phyloP scores from a whole-genome alignment of 768 basidiomycete genomes.

The Hortiboletus campestris region DNA sequence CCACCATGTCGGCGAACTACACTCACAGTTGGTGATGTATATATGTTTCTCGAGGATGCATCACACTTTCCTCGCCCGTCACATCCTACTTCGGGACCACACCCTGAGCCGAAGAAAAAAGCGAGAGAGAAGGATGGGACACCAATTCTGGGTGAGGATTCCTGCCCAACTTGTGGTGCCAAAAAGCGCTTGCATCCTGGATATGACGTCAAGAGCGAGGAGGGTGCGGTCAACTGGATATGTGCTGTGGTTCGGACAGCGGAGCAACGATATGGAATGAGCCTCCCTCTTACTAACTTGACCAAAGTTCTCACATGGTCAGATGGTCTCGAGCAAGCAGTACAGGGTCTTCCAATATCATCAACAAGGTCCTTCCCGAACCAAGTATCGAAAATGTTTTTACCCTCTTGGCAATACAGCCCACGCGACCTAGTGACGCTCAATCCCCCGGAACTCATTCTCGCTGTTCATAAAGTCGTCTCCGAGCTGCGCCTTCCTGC shows the following conservation, averaged over 20 bases:
- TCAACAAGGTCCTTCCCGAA: conserved; percentile 1
- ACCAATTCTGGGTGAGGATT: conserved; percentile 21
- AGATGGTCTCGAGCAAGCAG: conserved; percentile 16
- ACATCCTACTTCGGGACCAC: conserved; percentile 6
- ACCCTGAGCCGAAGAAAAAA: conserved; percentile 24
- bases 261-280: conserved; percentile 19
- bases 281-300: conserved; percentile 21
- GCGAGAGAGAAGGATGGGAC: conserved; percentile 24
- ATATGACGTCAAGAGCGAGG: conserved; percentile 24
- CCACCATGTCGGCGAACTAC: conserved; percentile 19
- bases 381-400: conserved; percentile 1
- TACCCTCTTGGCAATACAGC: conserved; percentile 15
- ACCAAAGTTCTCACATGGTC: conserved; percentile 11
- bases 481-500: conserved; percentile 20
- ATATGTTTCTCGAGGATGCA: conserved; percentile 43
- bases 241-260: conserved; percentile 23
- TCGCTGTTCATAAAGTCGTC: conserved; percentile 26
- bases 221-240: conserved; percentile 15
- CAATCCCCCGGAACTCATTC: conserved; percentile 27
- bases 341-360: conserved; percentile 7
- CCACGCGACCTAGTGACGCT: conserved; percentile 23
- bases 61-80: conserved; percentile 37
- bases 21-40: conserved; percentile 43
- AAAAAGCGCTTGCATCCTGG: conserved; percentile 28
- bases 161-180: conserved; percentile 28